A percentile compares a stretch with the other conserved stretches of the same genome.
These are phyloP conservation scores for Penstemon davidsonii DNA, from an alignment of 257 asterid species.

Conservation along the genomic window DNA sequence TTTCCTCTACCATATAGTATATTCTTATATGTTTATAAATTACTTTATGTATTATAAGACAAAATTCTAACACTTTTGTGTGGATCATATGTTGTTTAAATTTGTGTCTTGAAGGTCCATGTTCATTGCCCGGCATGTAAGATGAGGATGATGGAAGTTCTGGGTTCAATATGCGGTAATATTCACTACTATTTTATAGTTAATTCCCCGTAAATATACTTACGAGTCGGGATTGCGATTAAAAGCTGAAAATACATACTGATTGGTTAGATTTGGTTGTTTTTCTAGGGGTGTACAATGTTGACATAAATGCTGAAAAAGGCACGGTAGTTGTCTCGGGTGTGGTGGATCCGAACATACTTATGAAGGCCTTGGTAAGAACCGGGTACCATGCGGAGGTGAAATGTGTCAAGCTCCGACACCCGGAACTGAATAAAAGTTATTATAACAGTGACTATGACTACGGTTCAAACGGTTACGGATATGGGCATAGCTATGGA, in stretches of 20 bases:
- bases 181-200: too few species aligned
- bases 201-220: too few species aligned
- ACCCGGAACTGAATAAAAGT: constrained; percentile 31
- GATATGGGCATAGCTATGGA: constrained; percentile 3
- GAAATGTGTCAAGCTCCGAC: constrained; percentile 42
- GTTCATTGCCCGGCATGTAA: constrained; percentile 54
- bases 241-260: too few species aligned
- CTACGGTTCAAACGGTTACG: constrained; percentile 14
- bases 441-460: not conserved
- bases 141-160: constrained; percentile 41
- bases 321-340: constrained; percentile 27
- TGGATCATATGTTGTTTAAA: constrained; percentile 23
- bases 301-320: constrained; percentile 41
- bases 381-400: constrained; percentile 55
- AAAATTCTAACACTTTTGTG: too few species aligned
- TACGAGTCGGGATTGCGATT: too few species aligned
- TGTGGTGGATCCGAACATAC: constrained; percentile 45
- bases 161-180: constrained; percentile 54
- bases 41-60: too few species aligned
- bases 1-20: not conserved
- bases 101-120: constrained; percentile 53
- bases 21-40: too few species aligned
- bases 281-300: constrained; percentile 42
- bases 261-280: not conserved
- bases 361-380: constrained; percentile 41